Evolutionary conservation across 768 basidiomycete species (phyloP).

Genomic region (Termitomyces sp.): DNA sequence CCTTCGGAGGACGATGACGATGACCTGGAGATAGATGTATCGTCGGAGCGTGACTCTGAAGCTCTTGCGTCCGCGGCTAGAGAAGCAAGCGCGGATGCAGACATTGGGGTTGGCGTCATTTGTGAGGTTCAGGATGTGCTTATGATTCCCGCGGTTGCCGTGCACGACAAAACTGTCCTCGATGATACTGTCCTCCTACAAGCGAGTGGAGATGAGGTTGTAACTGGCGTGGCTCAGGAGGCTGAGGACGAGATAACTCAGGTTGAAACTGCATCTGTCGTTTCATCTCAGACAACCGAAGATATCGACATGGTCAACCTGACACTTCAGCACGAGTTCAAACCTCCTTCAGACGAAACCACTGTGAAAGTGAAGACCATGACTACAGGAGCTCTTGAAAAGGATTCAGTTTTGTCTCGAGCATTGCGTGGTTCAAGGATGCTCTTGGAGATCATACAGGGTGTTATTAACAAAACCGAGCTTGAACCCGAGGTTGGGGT

Average conservation of each 20-base stretch:
- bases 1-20: not conserved
- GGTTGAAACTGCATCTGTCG: not conserved
- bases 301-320: not conserved
- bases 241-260: not conserved
- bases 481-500: not conserved
- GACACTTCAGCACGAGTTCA: not conserved
- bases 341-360: not conserved
- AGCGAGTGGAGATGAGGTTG: not conserved
- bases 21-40: not conserved
- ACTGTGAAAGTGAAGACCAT: not conserved
- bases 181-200: not conserved
- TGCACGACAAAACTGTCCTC: not conserved
- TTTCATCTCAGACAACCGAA: not conserved
- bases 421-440: conserved; percentile 1
- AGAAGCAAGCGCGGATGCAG: not conserved
- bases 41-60: not conserved
- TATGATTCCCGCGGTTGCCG: not conserved
- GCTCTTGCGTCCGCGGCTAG: not conserved
- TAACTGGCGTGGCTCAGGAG: not conserved
- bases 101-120: not conserved
- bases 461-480: not conserved
- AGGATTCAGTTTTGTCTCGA: not conserved
- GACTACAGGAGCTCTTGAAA: conserved; percentile 3
- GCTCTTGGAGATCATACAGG: conserved; percentile 1
- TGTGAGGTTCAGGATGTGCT: not conserved